phyloP scores from a whole-genome alignment of 2,329 filamentous ascomycete genomes.

The Talaromyces sp. region DNA sequence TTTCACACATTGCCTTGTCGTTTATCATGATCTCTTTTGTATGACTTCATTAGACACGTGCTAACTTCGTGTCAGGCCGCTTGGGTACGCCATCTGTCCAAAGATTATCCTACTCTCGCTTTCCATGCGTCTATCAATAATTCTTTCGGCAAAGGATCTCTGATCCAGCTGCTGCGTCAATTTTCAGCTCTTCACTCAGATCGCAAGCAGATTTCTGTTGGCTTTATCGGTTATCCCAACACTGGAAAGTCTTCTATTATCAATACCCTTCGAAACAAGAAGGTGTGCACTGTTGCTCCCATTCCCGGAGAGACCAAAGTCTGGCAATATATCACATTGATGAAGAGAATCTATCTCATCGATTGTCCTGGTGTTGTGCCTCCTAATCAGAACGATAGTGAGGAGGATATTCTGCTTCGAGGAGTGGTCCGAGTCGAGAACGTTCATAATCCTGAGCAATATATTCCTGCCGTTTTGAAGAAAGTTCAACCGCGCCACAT shows the following conservation, averaged over 20 bases:
- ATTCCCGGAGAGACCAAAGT: conserved; percentile 97
- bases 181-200: conserved; percentile 87
- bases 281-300: conserved; percentile 87
- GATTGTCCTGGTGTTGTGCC: conserved; percentile 97
- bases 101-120: conserved; percentile 87
- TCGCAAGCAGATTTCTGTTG: conserved; percentile 90
- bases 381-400: conserved; percentile 75
- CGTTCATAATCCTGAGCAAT: conserved; percentile 93
- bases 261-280: conserved; percentile 91
- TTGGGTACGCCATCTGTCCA: conserved; percentile 85
- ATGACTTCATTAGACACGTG: conserved; percentile 25
- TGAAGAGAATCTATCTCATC: conserved; percentile 92
- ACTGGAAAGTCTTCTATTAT: conserved; percentile 96
- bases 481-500: conserved; percentile 83
- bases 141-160: conserved; percentile 89
- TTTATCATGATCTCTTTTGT: conserved; percentile 18
- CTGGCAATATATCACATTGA: conserved; percentile 95
- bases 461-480: conserved; percentile 76
- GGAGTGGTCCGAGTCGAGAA: conserved; percentile 94
- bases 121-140: conserved; percentile 95
- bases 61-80: conserved; percentile 61
- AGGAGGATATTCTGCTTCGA: conserved; percentile 81
- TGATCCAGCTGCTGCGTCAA: conserved; percentile 88
- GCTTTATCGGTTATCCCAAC: conserved; percentile 85
- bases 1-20: conserved; percentile 70